These are phyloP conservation scores for Kondoa malvinella DNA, from an alignment of 768 basidiomycete species.

Conservation along the genomic window DNA sequence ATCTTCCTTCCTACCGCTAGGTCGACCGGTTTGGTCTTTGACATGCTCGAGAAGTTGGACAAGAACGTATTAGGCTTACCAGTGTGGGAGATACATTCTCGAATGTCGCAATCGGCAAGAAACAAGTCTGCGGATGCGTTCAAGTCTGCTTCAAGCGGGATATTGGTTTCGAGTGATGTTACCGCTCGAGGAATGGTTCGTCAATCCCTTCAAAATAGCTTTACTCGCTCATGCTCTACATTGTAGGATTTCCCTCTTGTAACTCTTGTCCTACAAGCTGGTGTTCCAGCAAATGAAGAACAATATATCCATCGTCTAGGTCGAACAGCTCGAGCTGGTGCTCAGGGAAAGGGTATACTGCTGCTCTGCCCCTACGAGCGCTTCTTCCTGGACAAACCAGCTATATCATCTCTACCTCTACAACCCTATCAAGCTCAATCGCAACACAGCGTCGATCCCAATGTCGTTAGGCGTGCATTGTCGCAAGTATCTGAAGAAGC, in stretches of 20 bases:
- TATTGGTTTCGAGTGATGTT: conserved; percentile 44
- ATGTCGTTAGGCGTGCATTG: conserved; percentile 29
- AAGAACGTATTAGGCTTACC: conserved; percentile 15
- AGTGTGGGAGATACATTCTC: conserved; percentile 38
- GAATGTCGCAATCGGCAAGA: conserved; percentile 40
- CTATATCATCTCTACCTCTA: conserved; percentile 37
- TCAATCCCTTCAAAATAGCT: background rate
- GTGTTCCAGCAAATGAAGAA: conserved; percentile 31
- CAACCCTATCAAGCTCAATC: conserved; percentile 17
- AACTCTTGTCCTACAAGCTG: conserved; percentile 43
- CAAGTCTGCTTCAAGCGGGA: conserved; percentile 34
- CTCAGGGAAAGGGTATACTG: conserved; percentile 38
- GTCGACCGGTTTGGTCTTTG: conserved; percentile 38
- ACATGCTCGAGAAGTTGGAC: conserved; percentile 28
- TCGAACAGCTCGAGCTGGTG: conserved; percentile 34
- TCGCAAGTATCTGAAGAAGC: conserved; percentile 32
- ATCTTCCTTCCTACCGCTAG: conserved; percentile 52
- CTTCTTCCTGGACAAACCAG: conserved; percentile 38
- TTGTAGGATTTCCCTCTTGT: conserved; percentile 50
- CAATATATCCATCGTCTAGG: conserved; percentile 32
- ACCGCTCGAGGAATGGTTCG: conserved; percentile 29
- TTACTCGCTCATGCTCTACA: no score
- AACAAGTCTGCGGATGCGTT: conserved; percentile 40
- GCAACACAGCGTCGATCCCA: conserved; percentile 17
- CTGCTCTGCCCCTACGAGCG: conserved; percentile 42